phyloP scores from a whole-genome alignment of 768 basidiomycete genomes.

The Obba rivulosa region DNA sequence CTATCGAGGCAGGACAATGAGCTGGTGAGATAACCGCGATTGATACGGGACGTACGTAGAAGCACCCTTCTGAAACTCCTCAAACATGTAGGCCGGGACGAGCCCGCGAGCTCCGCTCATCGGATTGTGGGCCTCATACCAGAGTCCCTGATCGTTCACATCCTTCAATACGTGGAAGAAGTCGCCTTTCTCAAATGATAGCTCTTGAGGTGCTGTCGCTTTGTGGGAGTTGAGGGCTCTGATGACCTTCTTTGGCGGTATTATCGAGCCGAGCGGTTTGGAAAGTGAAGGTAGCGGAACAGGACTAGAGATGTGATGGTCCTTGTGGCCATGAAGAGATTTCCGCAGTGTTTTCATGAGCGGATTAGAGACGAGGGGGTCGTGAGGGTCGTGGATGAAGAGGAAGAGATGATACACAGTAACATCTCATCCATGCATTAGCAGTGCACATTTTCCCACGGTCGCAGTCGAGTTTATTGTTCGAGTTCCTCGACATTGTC shows the following conservation, averaged over 20 bases:
- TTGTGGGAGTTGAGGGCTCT: conserved; percentile 68
- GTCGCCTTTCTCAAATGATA: conserved; percentile 90
- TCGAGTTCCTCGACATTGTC: no score
- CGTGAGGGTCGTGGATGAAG: no score
- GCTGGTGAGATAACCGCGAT: background rate
- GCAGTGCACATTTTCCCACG: no score
- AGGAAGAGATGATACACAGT: no score
- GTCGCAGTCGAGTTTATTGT: no score
- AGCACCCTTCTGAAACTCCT: conserved; percentile 78
- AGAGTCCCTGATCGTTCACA: conserved; percentile 47
- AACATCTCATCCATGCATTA: no score
- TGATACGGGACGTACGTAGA: conserved; percentile 44
- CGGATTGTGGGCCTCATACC: conserved; percentile 96
- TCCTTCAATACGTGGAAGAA: conserved; percentile 95
- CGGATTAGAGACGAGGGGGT: no score
- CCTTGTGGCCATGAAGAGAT: conserved; percentile 66
- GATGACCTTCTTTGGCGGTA: conserved; percentile 94
- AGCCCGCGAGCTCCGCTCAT: conserved; percentile 86
- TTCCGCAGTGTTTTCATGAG: conserved; percentile 81
- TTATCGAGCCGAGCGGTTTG: conserved; percentile 62
- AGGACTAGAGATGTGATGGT: conserved; percentile 67
- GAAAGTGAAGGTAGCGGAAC: conserved; percentile 61
- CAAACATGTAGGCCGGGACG: conserved; percentile 83
- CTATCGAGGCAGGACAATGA: conserved; percentile 1
- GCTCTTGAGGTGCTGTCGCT: conserved; percentile 73